phyloP scores from a whole-genome alignment of 192 early-diverging fungal genomes.

The Gamsiella multidivaricata region DNA sequence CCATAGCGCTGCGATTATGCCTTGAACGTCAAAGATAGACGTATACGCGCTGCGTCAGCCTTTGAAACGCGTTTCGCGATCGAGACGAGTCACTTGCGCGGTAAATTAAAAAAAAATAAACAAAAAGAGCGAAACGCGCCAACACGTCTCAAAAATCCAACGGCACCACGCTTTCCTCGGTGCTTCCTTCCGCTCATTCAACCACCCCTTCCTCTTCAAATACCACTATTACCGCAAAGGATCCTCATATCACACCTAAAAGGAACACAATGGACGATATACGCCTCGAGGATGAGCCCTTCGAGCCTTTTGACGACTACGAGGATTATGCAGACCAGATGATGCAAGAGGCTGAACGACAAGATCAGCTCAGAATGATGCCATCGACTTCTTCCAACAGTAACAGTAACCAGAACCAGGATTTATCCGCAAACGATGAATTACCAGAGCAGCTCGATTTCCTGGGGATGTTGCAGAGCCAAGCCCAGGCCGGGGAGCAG shows the following conservation, averaged over 20 bases:
- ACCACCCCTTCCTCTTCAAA: background rate
- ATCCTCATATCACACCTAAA: no score
- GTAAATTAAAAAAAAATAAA: background rate
- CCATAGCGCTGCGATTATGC: no score
- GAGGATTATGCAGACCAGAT: slow-evolving; percentile 42
- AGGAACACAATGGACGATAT: slow-evolving; percentile 33
- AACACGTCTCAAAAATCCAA: no score
- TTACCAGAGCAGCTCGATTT: slow-evolving; percentile 36
- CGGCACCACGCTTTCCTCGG: background rate
- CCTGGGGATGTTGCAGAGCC: slow-evolving; percentile 19
- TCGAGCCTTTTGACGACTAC: slow-evolving; percentile 43
- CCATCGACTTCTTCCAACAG: no score
- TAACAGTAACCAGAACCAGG: background rate
- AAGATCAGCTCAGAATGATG: slow-evolving; percentile 4
- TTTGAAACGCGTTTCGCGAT: no score
- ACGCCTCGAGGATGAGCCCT: slow-evolving; percentile 30
- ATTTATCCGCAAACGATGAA: background rate
- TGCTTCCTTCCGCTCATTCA: background rate
- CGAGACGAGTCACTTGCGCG: no score
- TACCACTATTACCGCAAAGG: background rate
- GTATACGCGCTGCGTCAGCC: no score
- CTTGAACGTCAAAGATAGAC: no score
- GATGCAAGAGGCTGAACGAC: slow-evolving; percentile 35
- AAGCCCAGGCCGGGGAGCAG: background rate
- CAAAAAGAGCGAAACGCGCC: background rate